Conservation (phyloP, 306 rosid genomes). For the Vachellia collinsii region DNA sequence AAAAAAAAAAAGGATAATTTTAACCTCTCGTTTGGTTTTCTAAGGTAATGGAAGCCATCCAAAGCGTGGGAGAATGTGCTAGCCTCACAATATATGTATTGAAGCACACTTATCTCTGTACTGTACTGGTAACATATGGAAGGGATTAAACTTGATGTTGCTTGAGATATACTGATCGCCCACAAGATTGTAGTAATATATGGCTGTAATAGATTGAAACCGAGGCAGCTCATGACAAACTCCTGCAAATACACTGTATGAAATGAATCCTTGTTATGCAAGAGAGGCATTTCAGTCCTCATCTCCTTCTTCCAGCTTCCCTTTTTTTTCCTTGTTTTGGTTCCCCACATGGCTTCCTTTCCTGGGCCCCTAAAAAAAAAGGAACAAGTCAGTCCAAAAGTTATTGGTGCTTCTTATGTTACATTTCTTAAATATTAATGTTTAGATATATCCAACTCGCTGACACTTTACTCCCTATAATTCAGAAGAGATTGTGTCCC, state of each 20-base stretch:
- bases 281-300: slow-evolving; percentile 47
- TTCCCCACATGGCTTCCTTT: background rate
- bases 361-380: background rate
- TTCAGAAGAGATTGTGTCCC: background rate
- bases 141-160: background rate
- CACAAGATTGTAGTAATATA: slow-evolving; percentile 15
- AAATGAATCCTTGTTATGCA: slow-evolving; percentile 27
- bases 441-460: background rate
- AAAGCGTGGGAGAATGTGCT: background rate
- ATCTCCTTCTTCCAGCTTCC: slow-evolving; percentile 34
- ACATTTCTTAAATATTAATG: background rate
- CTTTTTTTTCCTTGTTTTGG: background rate
- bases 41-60: background rate
- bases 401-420: background rate
- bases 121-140: background rate
- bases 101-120: background rate
- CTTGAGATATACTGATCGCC: slow-evolving; percentile 23
- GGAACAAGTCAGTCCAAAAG: background rate
- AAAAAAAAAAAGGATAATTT: slow-evolving; percentile 8
- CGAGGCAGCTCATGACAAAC: slow-evolving; percentile 40
- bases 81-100: background rate
- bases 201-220: slow-evolving; percentile 22
- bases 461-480: background rate
- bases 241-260: slow-evolving; percentile 50
- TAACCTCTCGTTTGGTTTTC: background rate